Base-by-base conservation (phyloP, 176 grass and related monocot species). In the Oryza nivara region DNA sequence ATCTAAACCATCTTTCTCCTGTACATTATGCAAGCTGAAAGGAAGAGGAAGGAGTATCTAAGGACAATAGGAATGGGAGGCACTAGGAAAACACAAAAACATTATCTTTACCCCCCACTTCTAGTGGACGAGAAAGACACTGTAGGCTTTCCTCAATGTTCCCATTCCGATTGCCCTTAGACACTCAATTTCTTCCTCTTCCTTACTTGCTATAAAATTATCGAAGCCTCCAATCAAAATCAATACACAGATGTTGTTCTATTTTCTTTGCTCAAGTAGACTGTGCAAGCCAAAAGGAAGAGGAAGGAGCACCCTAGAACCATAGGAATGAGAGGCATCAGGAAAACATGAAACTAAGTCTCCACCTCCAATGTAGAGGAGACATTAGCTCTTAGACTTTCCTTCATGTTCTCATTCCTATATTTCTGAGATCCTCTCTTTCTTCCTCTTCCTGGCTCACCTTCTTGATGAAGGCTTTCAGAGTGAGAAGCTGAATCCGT, bases 31-130 rank as follows among this genome's bases (percentile, higher is more conserved):
- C 19, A 51, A 76, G 71, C 16, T 12, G 45, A 83, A 79, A 65
- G 65, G 69, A 83, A 87, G 77, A 71, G 75, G 71, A 87, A 87
- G 69, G 63, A 80, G 25, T 8, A 28, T 14, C 2, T 36, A 81
- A 86, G 73, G 71, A 77, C 72, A 51, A 63, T 76, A 85, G 82
- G 77, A 85, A 85, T 86, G 58, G 75, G 79, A 80, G 75, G 76
- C 87, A 88, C 36, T 40, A 63, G 19, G 64, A 23, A 76, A 85
- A 77, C 23, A 77, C 71, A 54, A 14, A 63, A 89, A 11, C 58
- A 17, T 61, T 76, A 58, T 70, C 40, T 81, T 68, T 13, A 63
- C n/a, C 20, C 20, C 58, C 56, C 9, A 63, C 6, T 58, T 58
- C 52, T 63, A 63, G 58, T 63, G 20, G 58, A 58, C 5, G 15